These are phyloP conservation scores for Baorangia bicolor DNA, from an alignment of 768 basidiomycete genomes.

Conservation along the genomic window DNA sequence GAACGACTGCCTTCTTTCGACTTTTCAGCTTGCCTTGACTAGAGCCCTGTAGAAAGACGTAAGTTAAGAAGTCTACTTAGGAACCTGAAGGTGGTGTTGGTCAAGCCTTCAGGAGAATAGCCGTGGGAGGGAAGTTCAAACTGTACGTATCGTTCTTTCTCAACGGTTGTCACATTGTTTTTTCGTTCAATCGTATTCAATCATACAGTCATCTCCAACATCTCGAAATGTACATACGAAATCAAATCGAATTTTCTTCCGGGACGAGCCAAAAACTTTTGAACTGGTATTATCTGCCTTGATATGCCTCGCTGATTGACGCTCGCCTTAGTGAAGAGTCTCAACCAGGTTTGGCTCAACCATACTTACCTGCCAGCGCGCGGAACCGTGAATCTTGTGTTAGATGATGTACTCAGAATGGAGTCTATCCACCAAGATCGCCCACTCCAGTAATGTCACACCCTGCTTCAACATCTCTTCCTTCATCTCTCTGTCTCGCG, in stretches of 20 bases:
- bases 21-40: too few relatives aligned
- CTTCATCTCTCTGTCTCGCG: conserved; percentile 65
- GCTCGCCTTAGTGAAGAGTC: background rate
- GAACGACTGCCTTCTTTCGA: background rate
- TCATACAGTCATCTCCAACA: background rate
- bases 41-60: background rate
- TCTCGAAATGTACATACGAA: background rate
- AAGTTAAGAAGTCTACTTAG: background rate
- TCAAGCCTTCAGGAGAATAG: background rate
- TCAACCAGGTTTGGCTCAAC: background rate
- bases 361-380: background rate
- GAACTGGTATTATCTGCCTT: background rate
- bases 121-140: background rate
- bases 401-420: conserved; percentile 30
- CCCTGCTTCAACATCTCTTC: conserved; percentile 68
- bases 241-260: background rate
- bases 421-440: conserved; percentile 67
- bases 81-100: background rate
- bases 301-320: background rate
- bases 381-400: background rate
- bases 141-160: background rate
- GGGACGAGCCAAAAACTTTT: background rate
- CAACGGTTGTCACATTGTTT: background rate
- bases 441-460: conserved; percentile 76
- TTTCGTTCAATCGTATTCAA: background rate